A percentile compares a stretch with the other conserved stretches of the same genome.
Evolutionary conservation across 202 grass and related monocot genomes (phyloP).

Genomic region (Panicum virgatum): DNA sequence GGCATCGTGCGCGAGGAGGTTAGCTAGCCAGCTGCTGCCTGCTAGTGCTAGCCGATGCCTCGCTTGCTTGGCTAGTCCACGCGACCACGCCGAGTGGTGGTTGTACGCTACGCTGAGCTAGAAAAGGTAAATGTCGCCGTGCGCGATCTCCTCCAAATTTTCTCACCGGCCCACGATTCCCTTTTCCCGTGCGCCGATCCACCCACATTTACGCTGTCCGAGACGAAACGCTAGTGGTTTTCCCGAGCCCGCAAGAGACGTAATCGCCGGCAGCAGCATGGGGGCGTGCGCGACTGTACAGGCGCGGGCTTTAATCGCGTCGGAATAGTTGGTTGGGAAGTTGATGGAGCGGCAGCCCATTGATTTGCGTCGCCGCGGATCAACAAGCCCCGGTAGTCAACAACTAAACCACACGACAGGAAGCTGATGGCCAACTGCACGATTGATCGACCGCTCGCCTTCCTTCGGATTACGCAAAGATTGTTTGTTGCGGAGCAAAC

Average conservation of each 20-base stretch:
- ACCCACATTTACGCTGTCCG: background rate
- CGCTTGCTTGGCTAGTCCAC: background rate
- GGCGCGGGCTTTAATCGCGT: constrained; percentile 39
- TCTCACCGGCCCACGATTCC: constrained; percentile 20
- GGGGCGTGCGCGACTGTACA: background rate
- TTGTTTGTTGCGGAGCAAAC: background rate
- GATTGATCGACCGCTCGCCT: background rate
- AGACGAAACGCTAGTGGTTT: background rate
- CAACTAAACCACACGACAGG: background rate
- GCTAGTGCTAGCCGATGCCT: background rate
- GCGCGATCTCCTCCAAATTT: background rate
- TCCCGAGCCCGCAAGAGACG: background rate
- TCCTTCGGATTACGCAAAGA: background rate
- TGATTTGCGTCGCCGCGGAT: constrained; percentile 33
- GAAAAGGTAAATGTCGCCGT: background rate
- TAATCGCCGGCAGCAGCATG: background rate
- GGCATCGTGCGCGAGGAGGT: background rate
- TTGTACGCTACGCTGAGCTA: too few relatives aligned
- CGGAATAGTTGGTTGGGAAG: constrained; percentile 49
- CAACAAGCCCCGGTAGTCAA: constrained; percentile 1
- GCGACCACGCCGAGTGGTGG: too few relatives aligned
- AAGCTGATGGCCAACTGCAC: constrained; percentile 6
- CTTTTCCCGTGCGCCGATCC: background rate
- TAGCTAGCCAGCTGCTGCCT: constrained; percentile 4
- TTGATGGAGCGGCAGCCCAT: constrained; percentile 28